These are phyloP conservation scores for Isochrysis galbana DNA, from an alignment of 78 protist genomes.

Conservation along the genomic window DNA sequence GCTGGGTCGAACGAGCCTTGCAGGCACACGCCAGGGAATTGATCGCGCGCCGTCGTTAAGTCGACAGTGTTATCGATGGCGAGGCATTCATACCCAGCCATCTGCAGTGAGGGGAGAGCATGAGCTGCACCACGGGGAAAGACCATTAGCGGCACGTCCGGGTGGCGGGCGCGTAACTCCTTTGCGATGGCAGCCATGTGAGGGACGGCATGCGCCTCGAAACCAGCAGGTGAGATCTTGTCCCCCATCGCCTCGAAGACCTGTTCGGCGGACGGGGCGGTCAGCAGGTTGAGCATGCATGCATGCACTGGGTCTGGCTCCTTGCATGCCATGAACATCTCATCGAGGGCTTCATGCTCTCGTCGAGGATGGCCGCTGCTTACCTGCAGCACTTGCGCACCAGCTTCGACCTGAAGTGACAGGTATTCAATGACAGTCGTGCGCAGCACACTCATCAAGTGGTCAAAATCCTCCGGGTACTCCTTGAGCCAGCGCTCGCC, in stretches of 20 bases:
- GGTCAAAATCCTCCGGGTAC: background rate
- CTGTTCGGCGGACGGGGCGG: too few species aligned
- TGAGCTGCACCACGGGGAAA: conserved; percentile 33
- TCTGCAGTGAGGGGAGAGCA: background rate
- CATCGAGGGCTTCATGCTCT: too few species aligned
- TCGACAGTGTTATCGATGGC: conserved; percentile 17
- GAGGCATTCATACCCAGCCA: conserved; percentile 27
- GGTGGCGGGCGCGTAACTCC: conserved; percentile 23
- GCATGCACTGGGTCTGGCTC: too few species aligned
- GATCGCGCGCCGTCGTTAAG: background rate
- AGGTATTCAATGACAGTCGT: background rate
- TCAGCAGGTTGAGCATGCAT: too few species aligned
- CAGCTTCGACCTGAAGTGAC: background rate
- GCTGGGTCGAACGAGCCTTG: conserved; percentile 38
- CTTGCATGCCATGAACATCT: too few species aligned
- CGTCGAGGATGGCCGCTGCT: too few species aligned
- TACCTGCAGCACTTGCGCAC: conserved; percentile 37
- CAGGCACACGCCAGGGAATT: background rate
- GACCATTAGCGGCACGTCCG: conserved; percentile 40
- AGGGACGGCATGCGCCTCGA: background rate
- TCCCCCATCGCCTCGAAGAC: conserved; percentile 42
- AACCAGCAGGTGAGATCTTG: background rate
- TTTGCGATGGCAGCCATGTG: background rate
- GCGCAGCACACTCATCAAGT: background rate
- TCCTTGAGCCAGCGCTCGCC: conserved; percentile 13